Conservation (phyloP, 1,139 yeast species). For the Zygosaccharomyces pseudobailii region DNA sequence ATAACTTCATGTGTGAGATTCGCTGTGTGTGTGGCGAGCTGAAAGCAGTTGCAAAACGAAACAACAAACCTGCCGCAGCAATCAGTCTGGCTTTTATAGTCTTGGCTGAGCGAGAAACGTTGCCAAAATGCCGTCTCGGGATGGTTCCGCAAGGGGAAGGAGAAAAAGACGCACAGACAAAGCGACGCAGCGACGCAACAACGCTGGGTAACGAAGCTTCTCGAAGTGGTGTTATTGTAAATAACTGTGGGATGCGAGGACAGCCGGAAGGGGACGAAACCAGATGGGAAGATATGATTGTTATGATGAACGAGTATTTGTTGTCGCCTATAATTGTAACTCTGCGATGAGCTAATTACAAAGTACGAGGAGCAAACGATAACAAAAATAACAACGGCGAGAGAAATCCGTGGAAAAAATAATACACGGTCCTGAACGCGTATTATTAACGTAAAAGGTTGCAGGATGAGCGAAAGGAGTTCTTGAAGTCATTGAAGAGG, state of each 20-base stretch:
- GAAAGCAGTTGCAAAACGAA: background rate
- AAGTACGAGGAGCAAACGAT: too few species aligned
- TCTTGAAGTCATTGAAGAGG: too few species aligned
- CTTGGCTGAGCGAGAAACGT: background rate
- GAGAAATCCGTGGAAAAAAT: too few species aligned
- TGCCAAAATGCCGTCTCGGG: background rate
- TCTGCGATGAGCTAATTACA: too few species aligned
- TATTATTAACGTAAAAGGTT: too few species aligned
- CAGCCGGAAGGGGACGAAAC: background rate
- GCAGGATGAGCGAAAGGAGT: too few species aligned
- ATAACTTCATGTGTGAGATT: conserved; percentile 36
- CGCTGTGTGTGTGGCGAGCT: conserved; percentile 4
- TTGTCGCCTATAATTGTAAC: background rate
- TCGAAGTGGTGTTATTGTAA: background rate
- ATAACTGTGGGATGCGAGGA: background rate
- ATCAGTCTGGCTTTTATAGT: background rate
- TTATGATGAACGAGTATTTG: background rate
- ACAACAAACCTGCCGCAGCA: background rate
- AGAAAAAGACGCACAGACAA: background rate
- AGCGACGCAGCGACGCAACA: background rate
- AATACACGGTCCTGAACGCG: too few species aligned
- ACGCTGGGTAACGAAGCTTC: background rate
- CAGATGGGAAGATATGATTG: background rate
- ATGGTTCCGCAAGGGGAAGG: background rate
- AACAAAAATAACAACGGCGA: too few species aligned